phyloP scores from a whole-genome alignment of 352 stramenopile genomes.

The Pythium utonaiense region DNA sequence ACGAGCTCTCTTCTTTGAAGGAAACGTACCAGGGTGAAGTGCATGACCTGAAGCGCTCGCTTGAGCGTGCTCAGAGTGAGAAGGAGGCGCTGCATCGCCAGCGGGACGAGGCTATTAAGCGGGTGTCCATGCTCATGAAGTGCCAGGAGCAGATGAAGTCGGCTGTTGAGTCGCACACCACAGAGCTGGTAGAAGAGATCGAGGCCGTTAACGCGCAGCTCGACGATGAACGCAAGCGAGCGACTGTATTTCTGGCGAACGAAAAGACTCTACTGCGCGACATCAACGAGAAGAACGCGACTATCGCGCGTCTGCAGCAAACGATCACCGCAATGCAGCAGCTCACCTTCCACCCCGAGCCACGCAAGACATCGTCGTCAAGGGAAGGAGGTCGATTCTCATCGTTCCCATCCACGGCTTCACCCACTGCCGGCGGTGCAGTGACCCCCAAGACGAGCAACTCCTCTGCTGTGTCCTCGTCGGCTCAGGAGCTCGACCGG shows the following conservation, averaged over 20 bases:
- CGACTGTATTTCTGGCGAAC: slow-evolving; percentile 53
- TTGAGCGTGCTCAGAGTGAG: slow-evolving; percentile 42
- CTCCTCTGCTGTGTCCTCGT: slow-evolving; percentile 15
- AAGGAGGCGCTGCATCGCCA: slow-evolving; percentile 43
- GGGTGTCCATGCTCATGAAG: slow-evolving; percentile 47
- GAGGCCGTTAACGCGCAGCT: slow-evolving; percentile 60
- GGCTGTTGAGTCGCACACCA: slow-evolving; percentile 56
- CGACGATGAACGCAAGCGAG: slow-evolving; percentile 62
- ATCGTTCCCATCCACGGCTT: slow-evolving; percentile 7
- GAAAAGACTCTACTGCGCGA: slow-evolving; percentile 70
- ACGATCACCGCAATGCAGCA: slow-evolving; percentile 37
- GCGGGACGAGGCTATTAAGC: slow-evolving; percentile 56
- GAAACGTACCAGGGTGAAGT: slow-evolving; percentile 57
- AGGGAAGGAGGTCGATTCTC: slow-evolving; percentile 4
- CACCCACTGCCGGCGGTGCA: background rate
- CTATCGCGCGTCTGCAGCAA: slow-evolving; percentile 50
- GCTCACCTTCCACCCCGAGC: slow-evolving; percentile 1
- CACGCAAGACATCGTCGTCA: background rate
- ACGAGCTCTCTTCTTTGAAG: slow-evolving; percentile 40
- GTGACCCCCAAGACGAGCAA: slow-evolving; percentile 15
- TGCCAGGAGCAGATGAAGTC: slow-evolving; percentile 66
- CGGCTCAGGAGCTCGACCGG: slow-evolving; percentile 55
- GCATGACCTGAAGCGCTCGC: slow-evolving; percentile 32
- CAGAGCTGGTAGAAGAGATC: slow-evolving; percentile 66
- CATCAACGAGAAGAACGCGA: slow-evolving; percentile 60